Evolutionary conservation across 345 rosid species (phyloP).

Genomic region (Euphorbia tirucalli): DNA sequence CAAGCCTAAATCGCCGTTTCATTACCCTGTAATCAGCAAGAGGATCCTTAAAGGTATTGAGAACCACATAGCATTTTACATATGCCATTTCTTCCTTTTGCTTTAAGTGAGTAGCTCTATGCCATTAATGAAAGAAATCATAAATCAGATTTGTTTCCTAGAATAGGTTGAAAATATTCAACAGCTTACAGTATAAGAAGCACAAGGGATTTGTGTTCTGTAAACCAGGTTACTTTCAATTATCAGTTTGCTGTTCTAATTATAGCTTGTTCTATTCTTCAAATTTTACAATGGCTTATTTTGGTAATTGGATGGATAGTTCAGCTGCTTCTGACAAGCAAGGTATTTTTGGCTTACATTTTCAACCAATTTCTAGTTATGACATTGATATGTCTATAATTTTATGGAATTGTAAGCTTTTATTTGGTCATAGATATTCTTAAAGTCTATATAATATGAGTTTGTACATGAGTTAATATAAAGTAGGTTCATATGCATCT

Average conservation of each 20-base stretch:
- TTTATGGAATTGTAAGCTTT: neutral
- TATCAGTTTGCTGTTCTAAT: neutral
- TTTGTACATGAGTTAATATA: neutral
- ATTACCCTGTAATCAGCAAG: neutral
- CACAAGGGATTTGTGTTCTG: neutral
- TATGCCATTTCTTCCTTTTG: neutral
- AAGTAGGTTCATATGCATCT: neutral
- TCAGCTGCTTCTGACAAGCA: neutral
- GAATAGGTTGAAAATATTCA: neutral
- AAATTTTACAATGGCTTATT: neutral
- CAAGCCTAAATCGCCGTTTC: neutral
- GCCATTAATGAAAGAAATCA: constrained; percentile 3
- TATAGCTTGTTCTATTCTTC: neutral
- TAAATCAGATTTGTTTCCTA: constrained; percentile 2
- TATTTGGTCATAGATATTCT: too few relatives aligned
- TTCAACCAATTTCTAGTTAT: neutral
- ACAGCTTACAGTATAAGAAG: neutral
- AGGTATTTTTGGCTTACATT: neutral
- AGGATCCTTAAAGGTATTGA: neutral
- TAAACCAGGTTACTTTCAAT: neutral
- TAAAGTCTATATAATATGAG: too few relatives aligned
- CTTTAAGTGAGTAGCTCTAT: neutral
- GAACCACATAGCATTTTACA: neutral
- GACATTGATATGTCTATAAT: neutral
- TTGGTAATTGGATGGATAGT: neutral